Evolutionary conservation across 306 rosid genomes (phyloP), one percentile per base, ranked within the genome.

Genomic region (Cyamopsis tetragonoloba): DNA sequence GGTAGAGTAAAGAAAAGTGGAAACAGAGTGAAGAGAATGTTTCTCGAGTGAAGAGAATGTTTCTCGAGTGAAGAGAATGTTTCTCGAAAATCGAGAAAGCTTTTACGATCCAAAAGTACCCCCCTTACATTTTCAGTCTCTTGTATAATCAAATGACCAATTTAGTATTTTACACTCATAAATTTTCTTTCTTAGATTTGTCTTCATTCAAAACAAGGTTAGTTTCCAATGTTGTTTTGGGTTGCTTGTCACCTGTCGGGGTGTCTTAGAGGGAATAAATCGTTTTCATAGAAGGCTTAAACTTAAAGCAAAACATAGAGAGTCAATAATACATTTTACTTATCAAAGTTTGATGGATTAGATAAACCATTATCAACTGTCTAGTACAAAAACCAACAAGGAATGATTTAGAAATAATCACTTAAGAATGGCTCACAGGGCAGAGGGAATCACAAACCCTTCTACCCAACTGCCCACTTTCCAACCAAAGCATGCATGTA

Each of bases 321-420:
- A 60, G 61, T 41, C 19, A 37, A 12, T 59, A 34, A 60, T 60
- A 42, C 53, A 35, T 24, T 60, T 39, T 47, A 20, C 10, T 3
- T 10, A 24, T 48, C 22, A 6, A 47, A 31, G 42, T 23, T 30
- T 46, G 41, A 37, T 18, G 46, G 49, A 9, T 20, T 12, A 62
- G 41, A 73, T 73, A 30, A 9, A 43, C 42, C 46, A 62, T 31
- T 30, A 22, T 42, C 32, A 34, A 20, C 30, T 43, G 46, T 15
- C 59, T 17, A 15, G 30, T 4, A 53, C 34, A 65, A 63, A 69
- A 73, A 64, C 28, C 62, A 57, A 63, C 63, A 53, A 18, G n/a
- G 24, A 37, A 59, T 50, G 27, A 30, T 48, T 64, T 53, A 28
- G 28, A 43, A 74, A 44, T 46, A 43, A 60, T 65, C 44, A 43